Evolutionary conservation across 345 rosid genomes (phyloP), one percentile per base, ranked within the genome.

Genomic region (Rhodamnia rubescens): DNA sequence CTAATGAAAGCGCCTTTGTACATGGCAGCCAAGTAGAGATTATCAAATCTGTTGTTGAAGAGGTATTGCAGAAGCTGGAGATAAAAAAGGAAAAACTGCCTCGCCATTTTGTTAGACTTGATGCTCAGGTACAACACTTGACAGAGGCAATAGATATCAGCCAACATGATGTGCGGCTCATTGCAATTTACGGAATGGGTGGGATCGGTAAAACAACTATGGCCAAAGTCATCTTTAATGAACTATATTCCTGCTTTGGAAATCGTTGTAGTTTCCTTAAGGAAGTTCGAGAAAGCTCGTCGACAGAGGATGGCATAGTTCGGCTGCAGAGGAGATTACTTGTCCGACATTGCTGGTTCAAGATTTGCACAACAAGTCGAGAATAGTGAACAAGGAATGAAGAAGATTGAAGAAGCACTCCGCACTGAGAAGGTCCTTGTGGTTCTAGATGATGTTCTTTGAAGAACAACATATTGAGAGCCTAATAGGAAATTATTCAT

Each of bases 321-420:
- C 12, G 8, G 2, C 8, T 55, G n/a, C 58, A 55, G 5, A 55
- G 3, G 1, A 55, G 22, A 8, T 22, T 55, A 21, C 12, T 55
- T 55, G 0, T 55, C 2, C 22, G 2, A 55, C 5, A 21, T 55
- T 22, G n/a, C 8, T 22, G 58, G 58, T 55, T 55, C 5, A 2
- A 0, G 5, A 21, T 21, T 11, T 22, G 0, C 1, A 9, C 1
- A 22, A 1, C 12, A 9, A 22, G 1, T 54, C 8, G 18, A 7
- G 12, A n/a, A 56, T 56, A 8, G 59, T 1, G 59, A 22, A 4
- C 1, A 9, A 8, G 59, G 6, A 24, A 56, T 22, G 27, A 3
- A 0, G n/a, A 56, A 0, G 0, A 22, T 22, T 22, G 27, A 0
- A 22, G 0, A 10, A 1, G 9, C 27, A 24, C 59, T 56, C 5